Percentiles rank a stretch among this genome's conserved stretches.
phyloP scores from a whole-genome alignment of 192 early-diverging fungal species.

The Backusella parvicylindrica region DNA sequence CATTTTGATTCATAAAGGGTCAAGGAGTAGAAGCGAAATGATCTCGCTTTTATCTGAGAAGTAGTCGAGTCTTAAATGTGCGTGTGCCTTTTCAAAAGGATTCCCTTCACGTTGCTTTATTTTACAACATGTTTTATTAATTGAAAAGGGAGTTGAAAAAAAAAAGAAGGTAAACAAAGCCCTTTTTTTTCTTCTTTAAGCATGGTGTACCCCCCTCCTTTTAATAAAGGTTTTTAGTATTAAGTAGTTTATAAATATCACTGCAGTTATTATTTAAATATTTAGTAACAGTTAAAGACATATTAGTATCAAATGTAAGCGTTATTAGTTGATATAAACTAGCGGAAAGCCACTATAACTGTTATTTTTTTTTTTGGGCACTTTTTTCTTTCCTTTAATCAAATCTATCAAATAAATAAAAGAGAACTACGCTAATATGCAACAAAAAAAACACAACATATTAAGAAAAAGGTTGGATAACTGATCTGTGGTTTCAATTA shows the following conservation, averaged over 20 bases:
- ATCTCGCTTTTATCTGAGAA: not conserved
- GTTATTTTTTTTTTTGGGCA: too few species aligned
- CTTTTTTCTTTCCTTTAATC: not conserved
- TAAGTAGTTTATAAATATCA: not conserved
- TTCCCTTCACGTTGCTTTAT: not conserved
- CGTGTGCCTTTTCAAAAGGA: not conserved
- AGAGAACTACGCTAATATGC: too few species aligned
- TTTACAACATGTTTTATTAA: not conserved
- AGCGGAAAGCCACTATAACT: too few species aligned
- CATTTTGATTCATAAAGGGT: not conserved
- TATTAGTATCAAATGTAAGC: not conserved
- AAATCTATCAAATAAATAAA: too few species aligned
- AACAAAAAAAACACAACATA: too few species aligned
- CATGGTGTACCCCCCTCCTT: not conserved
- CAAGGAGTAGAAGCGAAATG: not conserved
- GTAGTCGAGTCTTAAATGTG: not conserved
- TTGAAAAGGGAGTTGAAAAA: not conserved
- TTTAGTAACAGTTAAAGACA: not conserved
- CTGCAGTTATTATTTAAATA: not conserved
- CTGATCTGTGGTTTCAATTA: not conserved
- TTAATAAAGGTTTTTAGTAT: not conserved
- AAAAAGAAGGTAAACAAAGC: not conserved
- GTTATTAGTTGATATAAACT: too few species aligned
- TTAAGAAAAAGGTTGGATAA: too few species aligned
- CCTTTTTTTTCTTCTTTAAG: not conserved